A percentile compares a stretch with the other conserved stretches of the same genome.
Conservation (phyloP, 345 rosid species). For the Mangifera indica region DNA sequence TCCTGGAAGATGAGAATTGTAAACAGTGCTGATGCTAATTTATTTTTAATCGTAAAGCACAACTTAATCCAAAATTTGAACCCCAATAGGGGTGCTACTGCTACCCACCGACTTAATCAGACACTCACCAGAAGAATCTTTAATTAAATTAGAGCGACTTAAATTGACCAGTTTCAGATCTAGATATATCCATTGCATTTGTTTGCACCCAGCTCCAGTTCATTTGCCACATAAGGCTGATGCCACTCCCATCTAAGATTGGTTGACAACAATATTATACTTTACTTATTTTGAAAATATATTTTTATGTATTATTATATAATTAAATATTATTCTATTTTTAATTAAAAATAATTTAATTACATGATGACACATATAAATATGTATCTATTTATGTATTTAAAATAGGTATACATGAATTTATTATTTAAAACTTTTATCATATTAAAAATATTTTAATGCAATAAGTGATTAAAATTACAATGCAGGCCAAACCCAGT, state of each 20-base stretch:
- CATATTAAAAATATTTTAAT: no score
- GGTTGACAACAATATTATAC: not conserved
- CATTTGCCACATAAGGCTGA: not conserved
- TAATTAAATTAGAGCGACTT: not conserved
- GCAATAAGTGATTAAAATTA: no score
- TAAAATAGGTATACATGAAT: no score
- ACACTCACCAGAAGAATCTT: conserved; percentile 1
- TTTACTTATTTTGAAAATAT: no score
- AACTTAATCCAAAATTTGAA: not conserved
- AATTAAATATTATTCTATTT: no score
- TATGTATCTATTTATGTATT: no score
- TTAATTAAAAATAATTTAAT: no score
- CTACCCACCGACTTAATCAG: not conserved
- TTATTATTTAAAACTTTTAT: no score
- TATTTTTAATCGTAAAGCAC: not conserved
- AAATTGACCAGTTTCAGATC: not conserved
- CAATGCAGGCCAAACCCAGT: no score
- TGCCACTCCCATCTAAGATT: not conserved
- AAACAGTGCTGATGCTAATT: no score
- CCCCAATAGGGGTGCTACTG: not conserved
- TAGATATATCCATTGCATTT: not conserved
- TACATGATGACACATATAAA: no score
- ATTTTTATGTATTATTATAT: no score
- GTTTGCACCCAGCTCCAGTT: not conserved
- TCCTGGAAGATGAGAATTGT: not conserved